A percentile compares a stretch with the other conserved stretches of the same genome.
phyloP scores from a whole-genome alignment of 768 basidiomycete genomes.

The Mycena rosella region DNA sequence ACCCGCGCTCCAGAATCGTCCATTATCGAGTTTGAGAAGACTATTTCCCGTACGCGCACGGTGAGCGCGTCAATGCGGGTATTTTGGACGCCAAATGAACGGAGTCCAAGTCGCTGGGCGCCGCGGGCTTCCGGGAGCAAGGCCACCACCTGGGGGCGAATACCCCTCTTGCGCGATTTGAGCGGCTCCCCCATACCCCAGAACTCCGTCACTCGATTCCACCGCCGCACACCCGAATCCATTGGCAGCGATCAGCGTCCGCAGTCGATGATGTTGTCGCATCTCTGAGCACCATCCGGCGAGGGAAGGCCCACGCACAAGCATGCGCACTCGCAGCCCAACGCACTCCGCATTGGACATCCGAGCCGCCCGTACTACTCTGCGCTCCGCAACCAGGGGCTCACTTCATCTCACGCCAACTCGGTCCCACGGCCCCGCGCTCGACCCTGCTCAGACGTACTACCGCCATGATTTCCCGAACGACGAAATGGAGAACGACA shows the following conservation, averaged over 20 bases:
- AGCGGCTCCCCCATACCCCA: neutral
- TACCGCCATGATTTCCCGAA: neutral
- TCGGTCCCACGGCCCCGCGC: slow-evolving; percentile 19
- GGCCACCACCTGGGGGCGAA: too few relatives aligned
- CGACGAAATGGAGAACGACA: neutral
- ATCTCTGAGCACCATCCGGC: neutral
- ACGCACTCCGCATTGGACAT: slow-evolving; percentile 24
- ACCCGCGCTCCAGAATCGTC: slow-evolving; percentile 2
- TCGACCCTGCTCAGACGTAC: neutral
- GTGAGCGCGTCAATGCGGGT: slow-evolving; percentile 26
- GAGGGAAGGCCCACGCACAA: slow-evolving; percentile 6
- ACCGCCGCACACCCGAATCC: neutral
- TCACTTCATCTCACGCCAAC: slow-evolving; percentile 4
- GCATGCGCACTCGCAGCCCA: slow-evolving; percentile 24
- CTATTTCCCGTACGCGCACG: slow-evolving; percentile 26
- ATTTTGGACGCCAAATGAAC: slow-evolving; percentile 21
- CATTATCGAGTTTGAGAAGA: slow-evolving; percentile 15
- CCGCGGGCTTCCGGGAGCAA: neutral
- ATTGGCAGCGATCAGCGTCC: neutral
- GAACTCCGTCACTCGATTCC: too few relatives aligned
- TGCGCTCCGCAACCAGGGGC: slow-evolving; percentile 7
- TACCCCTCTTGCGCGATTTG: neutral
- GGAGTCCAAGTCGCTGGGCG: neutral
- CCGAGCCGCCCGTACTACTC: slow-evolving; percentile 25
- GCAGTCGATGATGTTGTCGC: neutral